Base-by-base conservation (phyloP, 2,329 filamentous ascomycete genomes). In the Diaporthe vexans region DNA sequence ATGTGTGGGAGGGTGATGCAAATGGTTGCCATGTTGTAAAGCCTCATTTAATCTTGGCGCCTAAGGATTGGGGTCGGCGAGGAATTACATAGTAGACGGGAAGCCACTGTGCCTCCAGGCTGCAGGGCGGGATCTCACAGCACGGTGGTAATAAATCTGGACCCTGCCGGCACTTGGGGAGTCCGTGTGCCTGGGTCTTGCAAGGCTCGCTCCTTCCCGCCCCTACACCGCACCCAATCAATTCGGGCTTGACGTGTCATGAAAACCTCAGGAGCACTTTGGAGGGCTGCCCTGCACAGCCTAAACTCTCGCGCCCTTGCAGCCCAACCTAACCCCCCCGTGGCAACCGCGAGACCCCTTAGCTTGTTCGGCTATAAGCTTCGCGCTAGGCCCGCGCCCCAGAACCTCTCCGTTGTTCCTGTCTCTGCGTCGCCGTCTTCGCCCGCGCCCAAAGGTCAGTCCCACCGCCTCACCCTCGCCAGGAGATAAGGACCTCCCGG, bases 161-260 rank as follows among this genome's bases (percentile, higher is more conserved):
- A 37, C 58, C 37, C 58, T 63, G 58, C 58, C 58, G 58, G 58
- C 58, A 63, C 58, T 63, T 63, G 58, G 58, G 58, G 33, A 29
- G 57, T 43, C 58, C 58, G 58, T 59, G 57, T 59, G 57, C 26
- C 57, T 29, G 58, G 58, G 37, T 43, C 58, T 61, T 61, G 35
- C n/a, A 29, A 26, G 37, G 58, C 58, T 43, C 58, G 37, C n/a
- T 43, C 58, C 58, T 26, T 61, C 58, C 58, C 58, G 58, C 37
- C 58, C 58, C 58, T 63, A 29, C 58, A 63, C 58, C 58, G 58
- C 58, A 63, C 58, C 58, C 58, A 63, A 63, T 63, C 58, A 63
- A 5, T 63, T 24, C 9, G 58, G 40, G 37, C 35, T 59, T 33
- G 58, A 63, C 58, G 58, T 63, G 58, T 63, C 58, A 63, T 63